phyloP scores from a whole-genome alignment of 129 eudicot species.

The Artemisia annua region DNA sequence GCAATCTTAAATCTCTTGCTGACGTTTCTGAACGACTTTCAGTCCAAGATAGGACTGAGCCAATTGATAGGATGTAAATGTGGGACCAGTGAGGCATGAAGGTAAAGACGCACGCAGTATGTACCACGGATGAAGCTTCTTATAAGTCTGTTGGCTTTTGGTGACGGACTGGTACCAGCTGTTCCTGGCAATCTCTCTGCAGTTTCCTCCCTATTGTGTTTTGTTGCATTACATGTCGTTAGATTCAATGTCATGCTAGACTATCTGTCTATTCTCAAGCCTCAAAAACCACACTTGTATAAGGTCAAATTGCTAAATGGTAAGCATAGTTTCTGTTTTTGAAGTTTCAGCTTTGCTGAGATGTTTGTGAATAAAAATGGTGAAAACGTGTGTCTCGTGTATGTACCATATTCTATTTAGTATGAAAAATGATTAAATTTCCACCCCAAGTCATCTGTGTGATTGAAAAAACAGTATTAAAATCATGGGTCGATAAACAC shows the following conservation, averaged over 20 bases:
- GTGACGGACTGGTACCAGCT: slow-evolving; percentile 50
- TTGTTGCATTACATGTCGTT: slow-evolving; percentile 22
- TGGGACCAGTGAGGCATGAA: neutral
- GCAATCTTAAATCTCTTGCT: slow-evolving; percentile 90
- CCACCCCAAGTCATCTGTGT: no score
- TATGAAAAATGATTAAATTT: no score
- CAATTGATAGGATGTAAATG: slow-evolving; percentile 51
- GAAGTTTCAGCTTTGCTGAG: slow-evolving; percentile 31
- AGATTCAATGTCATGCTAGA: slow-evolving; percentile 28
- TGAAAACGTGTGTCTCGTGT: slow-evolving; percentile 25
- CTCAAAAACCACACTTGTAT: slow-evolving; percentile 40
- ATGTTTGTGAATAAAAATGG: slow-evolving; percentile 31
- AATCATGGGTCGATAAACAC: no score
- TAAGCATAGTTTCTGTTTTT: slow-evolving; percentile 23
- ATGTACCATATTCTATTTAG: slow-evolving; percentile 9
- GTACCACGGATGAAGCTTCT: slow-evolving; percentile 67
- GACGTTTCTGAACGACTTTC: slow-evolving; percentile 95
- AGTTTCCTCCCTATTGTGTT: slow-evolving; percentile 13
- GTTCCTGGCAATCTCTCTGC: slow-evolving; percentile 21
- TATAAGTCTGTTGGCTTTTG: slow-evolving; percentile 37
- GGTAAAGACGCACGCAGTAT: slow-evolving; percentile 12
- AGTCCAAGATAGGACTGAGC: slow-evolving; percentile 65
- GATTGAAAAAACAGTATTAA: no score
- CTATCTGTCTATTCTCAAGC: slow-evolving; percentile 18
- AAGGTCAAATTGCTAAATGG: slow-evolving; percentile 21